Percentiles rank a stretch among this genome's conserved stretches.
Conservation (phyloP, 1,284 basidiomycete species). For the Microbotryomycetes sp. region DNA sequence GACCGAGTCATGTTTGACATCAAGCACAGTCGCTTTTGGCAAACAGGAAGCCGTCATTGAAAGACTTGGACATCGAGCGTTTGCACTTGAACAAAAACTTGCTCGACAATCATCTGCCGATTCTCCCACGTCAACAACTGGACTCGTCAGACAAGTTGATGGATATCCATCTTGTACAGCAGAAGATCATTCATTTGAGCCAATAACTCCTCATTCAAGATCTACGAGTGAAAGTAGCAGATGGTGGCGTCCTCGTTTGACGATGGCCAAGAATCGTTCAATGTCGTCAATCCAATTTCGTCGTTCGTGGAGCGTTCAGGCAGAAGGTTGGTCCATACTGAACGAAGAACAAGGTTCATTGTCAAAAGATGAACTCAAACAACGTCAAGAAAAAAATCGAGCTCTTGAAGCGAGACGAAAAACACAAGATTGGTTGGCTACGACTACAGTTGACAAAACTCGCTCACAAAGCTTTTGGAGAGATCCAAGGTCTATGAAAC, state of each 20-base stretch:
- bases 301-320: background rate
- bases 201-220: background rate
- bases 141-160: too few species aligned
- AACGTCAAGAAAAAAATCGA: background rate
- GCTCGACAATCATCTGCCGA: too few species aligned
- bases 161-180: too few species aligned
- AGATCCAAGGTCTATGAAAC: background rate
- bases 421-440: slow-evolving; percentile 3
- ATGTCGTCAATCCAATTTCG: background rate
- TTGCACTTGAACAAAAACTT: too few species aligned
- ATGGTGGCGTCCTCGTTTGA: background rate
- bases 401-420: slow-evolving; percentile 1
- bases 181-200: too few species aligned
- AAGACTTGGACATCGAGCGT: too few species aligned
- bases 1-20: too few species aligned
- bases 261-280: background rate
- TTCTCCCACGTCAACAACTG: too few species aligned
- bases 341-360: background rate
- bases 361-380: background rate
- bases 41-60: too few species aligned
- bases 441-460: background rate
- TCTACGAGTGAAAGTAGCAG: background rate
- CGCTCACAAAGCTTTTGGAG: background rate
- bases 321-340: background rate
- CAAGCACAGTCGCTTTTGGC: too few species aligned